Conservation (phyloP, 2,329 filamentous ascomycete genomes). For the Colletotrichum higginsianum region DNA sequence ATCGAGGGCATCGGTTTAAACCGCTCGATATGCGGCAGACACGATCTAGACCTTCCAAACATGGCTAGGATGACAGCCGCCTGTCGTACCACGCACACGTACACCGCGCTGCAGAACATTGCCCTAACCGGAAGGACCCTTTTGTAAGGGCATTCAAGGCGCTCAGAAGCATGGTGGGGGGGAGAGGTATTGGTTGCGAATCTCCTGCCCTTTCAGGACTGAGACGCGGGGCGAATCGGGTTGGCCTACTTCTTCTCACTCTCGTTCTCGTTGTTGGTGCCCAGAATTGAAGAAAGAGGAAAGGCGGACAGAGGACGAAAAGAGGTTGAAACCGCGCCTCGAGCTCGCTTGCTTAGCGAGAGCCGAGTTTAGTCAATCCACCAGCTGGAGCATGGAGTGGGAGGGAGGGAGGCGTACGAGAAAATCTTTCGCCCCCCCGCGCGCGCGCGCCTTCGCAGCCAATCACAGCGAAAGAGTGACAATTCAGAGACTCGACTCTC, state of each 20-base stretch:
- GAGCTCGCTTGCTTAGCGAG: slow-evolving; percentile 1
- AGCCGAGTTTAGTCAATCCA: neutral
- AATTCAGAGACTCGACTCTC: neutral
- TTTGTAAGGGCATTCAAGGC: neutral
- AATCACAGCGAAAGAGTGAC: neutral
- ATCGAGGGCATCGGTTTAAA: neutral
- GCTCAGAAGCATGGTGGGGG: too few species aligned
- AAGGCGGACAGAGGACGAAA: too few species aligned
- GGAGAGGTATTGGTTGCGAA: neutral
- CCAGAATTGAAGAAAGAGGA: too few species aligned
- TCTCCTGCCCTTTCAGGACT: slow-evolving; percentile 4
- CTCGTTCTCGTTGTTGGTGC: too few species aligned
- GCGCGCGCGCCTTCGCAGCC: neutral
- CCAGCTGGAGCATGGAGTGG: neutral
- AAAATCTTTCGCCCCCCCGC: neutral
- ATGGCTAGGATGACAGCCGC: neutral
- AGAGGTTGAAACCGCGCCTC: neutral
- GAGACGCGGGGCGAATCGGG: neutral
- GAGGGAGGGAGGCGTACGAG: neutral
- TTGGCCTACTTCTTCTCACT: too few species aligned
- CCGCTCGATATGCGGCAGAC: neutral
- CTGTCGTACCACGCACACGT: neutral
- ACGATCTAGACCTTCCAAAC: neutral
- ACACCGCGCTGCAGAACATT: slow-evolving; percentile 3
- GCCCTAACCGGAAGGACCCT: slow-evolving; percentile 4